These are phyloP conservation scores for Sugiyamaella xylanicola DNA, from an alignment of 1,139 yeast species.

Conservation along the genomic window DNA sequence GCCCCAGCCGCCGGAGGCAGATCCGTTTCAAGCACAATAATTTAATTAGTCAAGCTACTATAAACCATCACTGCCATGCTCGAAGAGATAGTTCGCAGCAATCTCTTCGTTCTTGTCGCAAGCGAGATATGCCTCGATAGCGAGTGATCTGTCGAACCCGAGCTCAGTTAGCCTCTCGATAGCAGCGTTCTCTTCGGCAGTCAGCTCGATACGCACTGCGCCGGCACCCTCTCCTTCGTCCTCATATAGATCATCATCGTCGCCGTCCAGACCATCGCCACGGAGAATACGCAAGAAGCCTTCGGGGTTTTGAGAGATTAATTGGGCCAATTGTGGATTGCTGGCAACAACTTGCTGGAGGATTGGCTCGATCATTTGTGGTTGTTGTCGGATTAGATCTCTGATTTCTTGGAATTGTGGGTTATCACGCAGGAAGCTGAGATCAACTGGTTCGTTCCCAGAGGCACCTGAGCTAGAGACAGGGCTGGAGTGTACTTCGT, in stretches of 20 bases:
- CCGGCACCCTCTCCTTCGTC: constrained; percentile 46
- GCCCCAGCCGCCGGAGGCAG: constrained; percentile 15
- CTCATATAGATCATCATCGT: constrained; percentile 45
- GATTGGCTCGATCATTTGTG: constrained; percentile 83
- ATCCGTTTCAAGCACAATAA: neutral
- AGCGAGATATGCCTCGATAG: constrained; percentile 93
- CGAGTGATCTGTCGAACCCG: constrained; percentile 87
- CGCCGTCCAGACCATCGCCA: constrained; percentile 42
- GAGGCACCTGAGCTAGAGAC: constrained; percentile 31
- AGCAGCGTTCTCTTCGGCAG: constrained; percentile 86
- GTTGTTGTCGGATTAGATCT: constrained; percentile 79
- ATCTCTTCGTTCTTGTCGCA: constrained; percentile 97
- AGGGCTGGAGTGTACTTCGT: constrained; percentile 28
- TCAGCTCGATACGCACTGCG: constrained; percentile 57
- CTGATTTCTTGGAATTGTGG: constrained; percentile 64
- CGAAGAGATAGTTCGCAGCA: constrained; percentile 86
- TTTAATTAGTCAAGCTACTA: constrained; percentile 5
- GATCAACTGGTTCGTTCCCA: constrained; percentile 38
- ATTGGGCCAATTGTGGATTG: constrained; percentile 81
- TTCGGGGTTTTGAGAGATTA: constrained; percentile 82
- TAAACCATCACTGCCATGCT: constrained; percentile 44
- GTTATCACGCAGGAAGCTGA: constrained; percentile 44
- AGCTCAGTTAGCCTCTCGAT: constrained; percentile 84
- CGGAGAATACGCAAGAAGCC: constrained; percentile 74
- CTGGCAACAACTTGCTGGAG: constrained; percentile 80